Conservation (phyloP, 164 flowering plant species). For the Taxillus chinensis region DNA sequence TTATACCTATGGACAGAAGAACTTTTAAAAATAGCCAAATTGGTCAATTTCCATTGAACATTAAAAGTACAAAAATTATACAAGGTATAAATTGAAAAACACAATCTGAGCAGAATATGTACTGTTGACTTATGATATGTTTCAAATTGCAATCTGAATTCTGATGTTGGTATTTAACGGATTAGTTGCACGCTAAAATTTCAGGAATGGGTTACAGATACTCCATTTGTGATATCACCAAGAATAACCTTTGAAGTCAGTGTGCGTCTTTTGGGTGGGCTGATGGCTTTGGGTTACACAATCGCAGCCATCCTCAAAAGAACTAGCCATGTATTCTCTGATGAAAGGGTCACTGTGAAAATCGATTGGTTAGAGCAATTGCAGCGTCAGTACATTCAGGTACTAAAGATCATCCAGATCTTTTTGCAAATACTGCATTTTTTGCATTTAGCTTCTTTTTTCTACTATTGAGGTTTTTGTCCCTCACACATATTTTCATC, state of each 20-base stretch:
- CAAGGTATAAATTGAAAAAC: too few relatives aligned
- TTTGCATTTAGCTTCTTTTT: not conserved
- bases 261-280: constrained; percentile 95
- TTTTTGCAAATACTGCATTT: not conserved
- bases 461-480: not conserved
- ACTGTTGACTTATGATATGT: too few relatives aligned
- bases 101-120: too few relatives aligned
- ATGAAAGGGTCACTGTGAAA: constrained; percentile 75
- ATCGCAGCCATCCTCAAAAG: constrained; percentile 92
- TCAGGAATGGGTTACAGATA: constrained; percentile 97
- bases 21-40: too few relatives aligned
- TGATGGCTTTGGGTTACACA: constrained; percentile 98
- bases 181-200: constrained; percentile 5
- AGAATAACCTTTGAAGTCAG: constrained; percentile 96
- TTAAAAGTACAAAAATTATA: too few relatives aligned
- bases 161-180: not conserved
- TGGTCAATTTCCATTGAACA: too few relatives aligned
- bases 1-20: too few relatives aligned
- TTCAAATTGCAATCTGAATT: too few relatives aligned
- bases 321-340: constrained; percentile 76
- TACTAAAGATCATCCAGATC: constrained; percentile 11
- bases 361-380: constrained; percentile 94
- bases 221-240: constrained; percentile 92
- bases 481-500: too few relatives aligned
- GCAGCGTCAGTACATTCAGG: constrained; percentile 85